Base-by-base conservation (phyloP, 208 protist species). In the Tritrichomonas foetus region DNA sequence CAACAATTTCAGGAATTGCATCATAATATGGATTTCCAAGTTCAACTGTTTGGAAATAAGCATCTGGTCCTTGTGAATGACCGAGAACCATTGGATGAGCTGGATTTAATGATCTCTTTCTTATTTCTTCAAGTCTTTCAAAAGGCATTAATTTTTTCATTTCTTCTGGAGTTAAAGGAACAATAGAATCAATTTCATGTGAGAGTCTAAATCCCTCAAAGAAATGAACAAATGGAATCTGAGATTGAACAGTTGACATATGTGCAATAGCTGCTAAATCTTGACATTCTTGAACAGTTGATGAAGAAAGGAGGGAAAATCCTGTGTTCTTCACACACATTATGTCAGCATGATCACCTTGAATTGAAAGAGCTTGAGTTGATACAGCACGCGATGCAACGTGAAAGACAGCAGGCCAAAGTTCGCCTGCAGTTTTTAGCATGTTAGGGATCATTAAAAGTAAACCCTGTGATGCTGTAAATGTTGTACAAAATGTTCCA, bases 401-500 rank as follows among this genome's bases (percentile, higher is more conserved):
- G 80, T 97, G 96, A 36, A 97, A 94, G 3, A 97, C 96, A 57
- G 53, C 74, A 36, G 96, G 96, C 39, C 96, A 93, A 1, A 96
- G 80, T 94, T 97, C 96, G 25, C 96, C 96, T 36, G 96, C 96
- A 49, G 97, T 95, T 50, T 96, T 96, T 92, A 97, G 97, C 95
- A 97, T 95, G 80, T 97, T 97, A 41, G 96, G 96, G 22, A 97
- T 96, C 96, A 97, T 97, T 9, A 97, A 94, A 74, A 97, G 72
- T 16, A 97, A 78, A 41, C 96, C 96, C 93, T 97, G 96, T 30
- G 96, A 97, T 22, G 94, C 93, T 30, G 96, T 97, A 84, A 96
- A 97, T n/a, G 96, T 97, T 33, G 95, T 94, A 30, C 92, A 74
- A 20, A 97, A 78, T 20, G 95, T 84, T 47, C 96, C 96, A 36